Percentiles rank a stretch among this genome's conserved stretches.
These are phyloP conservation scores for Selaginella moellendorffii DNA, from an alignment of 75 land plant genomes.

Conservation along the genomic window DNA sequence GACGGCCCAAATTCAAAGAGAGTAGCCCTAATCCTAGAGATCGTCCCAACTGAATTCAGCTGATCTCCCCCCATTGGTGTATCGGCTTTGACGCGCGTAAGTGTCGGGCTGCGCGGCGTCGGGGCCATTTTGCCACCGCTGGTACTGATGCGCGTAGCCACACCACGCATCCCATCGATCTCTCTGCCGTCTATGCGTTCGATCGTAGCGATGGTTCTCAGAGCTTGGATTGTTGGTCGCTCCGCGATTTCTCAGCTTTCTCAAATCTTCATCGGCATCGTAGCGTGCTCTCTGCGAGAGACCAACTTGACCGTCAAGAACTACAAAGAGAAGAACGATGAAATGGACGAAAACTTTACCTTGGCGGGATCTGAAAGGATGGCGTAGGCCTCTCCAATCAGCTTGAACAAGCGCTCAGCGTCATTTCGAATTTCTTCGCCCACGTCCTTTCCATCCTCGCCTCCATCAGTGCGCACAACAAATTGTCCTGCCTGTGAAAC, in stretches of 20 bases:
- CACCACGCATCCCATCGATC: conserved; percentile 38
- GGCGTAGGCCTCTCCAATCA: conserved; percentile 97
- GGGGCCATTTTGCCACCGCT: conserved; percentile 41
- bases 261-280: conserved; percentile 61
- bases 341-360: conserved; percentile 23
- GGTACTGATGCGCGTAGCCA: conserved; percentile 27
- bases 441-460: conserved; percentile 64
- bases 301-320: background rate
- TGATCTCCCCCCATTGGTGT: too few relatives aligned
- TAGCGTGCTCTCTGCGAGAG: conserved; percentile 52
- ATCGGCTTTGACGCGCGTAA: conserved; percentile 15
- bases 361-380: conserved; percentile 76
- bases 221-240: conserved; percentile 18
- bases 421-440: conserved; percentile 51
- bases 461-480: conserved; percentile 50
- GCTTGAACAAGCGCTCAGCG: conserved; percentile 83
- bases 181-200: conserved; percentile 25
- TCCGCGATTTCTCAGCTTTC: conserved; percentile 31
- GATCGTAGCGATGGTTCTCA: conserved; percentile 18
- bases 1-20: too few relatives aligned
- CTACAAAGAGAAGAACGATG: too few relatives aligned
- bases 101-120: conserved; percentile 36
- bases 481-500: conserved; percentile 68
- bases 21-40: background rate
- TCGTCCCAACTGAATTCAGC: too few relatives aligned